Conservation (phyloP, 2,329 filamentous ascomycete species). For the Dactylellina haptotyla region DNA sequence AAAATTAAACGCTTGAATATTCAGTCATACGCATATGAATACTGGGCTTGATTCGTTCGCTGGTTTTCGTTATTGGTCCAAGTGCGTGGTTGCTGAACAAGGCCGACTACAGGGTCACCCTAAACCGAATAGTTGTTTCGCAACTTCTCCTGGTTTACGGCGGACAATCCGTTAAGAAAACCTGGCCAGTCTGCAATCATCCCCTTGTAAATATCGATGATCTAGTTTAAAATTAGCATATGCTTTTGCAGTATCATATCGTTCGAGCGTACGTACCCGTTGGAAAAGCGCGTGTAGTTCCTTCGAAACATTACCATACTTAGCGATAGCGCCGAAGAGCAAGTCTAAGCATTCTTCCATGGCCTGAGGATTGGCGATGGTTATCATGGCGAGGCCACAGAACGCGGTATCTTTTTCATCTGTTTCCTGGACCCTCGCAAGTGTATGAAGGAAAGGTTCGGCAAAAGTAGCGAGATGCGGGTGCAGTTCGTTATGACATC, state of each 20-base stretch:
- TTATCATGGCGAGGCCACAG: constrained; percentile 85
- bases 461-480: constrained; percentile 83
- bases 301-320: constrained; percentile 75
- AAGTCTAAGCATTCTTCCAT: constrained; percentile 86
- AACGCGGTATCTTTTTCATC: constrained; percentile 96
- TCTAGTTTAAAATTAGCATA: constrained; percentile 25
- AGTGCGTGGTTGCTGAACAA: background rate
- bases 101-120: background rate
- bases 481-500: constrained; percentile 78
- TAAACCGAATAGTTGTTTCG: constrained; percentile 26
- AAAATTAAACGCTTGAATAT: background rate
- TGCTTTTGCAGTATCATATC: background rate
- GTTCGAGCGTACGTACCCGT: constrained; percentile 68
- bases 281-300: constrained; percentile 78
- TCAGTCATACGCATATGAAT: constrained; percentile 9
- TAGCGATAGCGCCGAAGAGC: constrained; percentile 85
- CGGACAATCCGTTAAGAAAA: constrained; percentile 4
- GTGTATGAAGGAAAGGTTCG: constrained; percentile 79
- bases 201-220: constrained; percentile 30
- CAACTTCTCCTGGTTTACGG: constrained; percentile 27
- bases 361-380: constrained; percentile 85
- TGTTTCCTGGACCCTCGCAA: constrained; percentile 84
- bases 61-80: background rate
- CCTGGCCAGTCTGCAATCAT: constrained; percentile 7
- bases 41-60: background rate